phyloP scores from a whole-genome alignment of 176 grass and related monocot genomes.

The Triticum monococcum region DNA sequence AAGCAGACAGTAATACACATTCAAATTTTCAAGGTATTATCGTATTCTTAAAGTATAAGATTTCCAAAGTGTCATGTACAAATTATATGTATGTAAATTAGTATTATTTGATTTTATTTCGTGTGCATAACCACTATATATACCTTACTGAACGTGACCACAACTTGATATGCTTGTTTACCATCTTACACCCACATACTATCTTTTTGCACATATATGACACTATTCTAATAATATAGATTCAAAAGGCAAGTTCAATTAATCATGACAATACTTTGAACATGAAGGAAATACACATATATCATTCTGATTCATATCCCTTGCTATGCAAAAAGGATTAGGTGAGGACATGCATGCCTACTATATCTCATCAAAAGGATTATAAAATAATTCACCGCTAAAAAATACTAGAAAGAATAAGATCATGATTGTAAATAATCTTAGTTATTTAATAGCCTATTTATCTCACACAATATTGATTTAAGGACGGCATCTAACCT shows the following conservation, averaged over 20 bases:
- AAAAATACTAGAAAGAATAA: neutral
- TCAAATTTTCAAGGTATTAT: slow-evolving; percentile 23
- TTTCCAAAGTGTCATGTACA: neutral
- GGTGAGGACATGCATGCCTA: too few species aligned
- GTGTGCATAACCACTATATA: neutral
- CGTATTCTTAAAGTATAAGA: neutral
- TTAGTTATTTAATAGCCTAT: neutral
- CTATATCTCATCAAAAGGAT: neutral
- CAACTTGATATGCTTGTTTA: neutral
- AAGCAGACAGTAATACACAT: neutral
- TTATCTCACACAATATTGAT: neutral
- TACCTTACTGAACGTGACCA: too few species aligned
- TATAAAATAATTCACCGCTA: neutral
- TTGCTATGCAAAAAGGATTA: neutral
- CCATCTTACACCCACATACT: neutral
- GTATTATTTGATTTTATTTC: neutral
- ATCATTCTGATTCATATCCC: neutral
- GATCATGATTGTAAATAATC: too few species aligned
- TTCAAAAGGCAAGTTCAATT: neutral
- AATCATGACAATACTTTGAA: neutral
- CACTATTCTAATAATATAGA: neutral
- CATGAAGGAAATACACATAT: neutral
- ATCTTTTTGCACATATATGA: neutral
- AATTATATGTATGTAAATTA: neutral
- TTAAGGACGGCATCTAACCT: neutral